Evolutionary conservation across 176 grass and related monocot genomes (phyloP).

Genomic region (Ensete glaucum): DNA sequence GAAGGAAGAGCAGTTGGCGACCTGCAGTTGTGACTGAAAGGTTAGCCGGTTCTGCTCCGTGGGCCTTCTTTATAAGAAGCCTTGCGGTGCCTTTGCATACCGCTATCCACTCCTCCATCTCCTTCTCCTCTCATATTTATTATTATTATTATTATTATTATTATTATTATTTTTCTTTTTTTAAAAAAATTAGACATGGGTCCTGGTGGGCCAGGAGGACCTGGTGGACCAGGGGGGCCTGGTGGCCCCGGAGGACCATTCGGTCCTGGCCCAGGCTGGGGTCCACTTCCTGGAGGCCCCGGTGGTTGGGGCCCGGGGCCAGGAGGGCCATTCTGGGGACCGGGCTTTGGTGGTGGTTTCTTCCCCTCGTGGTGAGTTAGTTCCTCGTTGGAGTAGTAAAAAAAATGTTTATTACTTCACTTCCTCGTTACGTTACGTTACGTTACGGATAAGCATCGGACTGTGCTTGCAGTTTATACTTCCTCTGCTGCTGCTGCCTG

Average conservation of each 20-base stretch:
- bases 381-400: background rate
- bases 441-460: background rate
- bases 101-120: too few species aligned
- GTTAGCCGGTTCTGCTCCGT: too few species aligned
- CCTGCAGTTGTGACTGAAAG: too few species aligned
- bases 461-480: slow-evolving; percentile 9
- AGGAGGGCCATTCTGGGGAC: slow-evolving; percentile 1
- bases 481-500: slow-evolving; percentile 18
- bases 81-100: too few species aligned
- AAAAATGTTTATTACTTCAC: background rate
- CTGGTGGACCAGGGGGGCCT: background rate
- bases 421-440: too few species aligned
- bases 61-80: too few species aligned
- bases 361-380: slow-evolving; percentile 1
- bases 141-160: too few species aligned
- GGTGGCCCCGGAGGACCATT: background rate
- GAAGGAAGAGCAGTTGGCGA: too few species aligned
- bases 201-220: slow-evolving; percentile 4
- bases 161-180: too few species aligned
- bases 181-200: too few species aligned
- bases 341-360: slow-evolving; percentile 5
- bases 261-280: slow-evolving; percentile 2
- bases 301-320: slow-evolving; percentile 6
- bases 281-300: slow-evolving; percentile 1
- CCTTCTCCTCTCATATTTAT: too few species aligned